Base-by-base conservation (phyloP, 1,139 yeast genomes). In the Blastobotrys illinoisensis region DNA sequence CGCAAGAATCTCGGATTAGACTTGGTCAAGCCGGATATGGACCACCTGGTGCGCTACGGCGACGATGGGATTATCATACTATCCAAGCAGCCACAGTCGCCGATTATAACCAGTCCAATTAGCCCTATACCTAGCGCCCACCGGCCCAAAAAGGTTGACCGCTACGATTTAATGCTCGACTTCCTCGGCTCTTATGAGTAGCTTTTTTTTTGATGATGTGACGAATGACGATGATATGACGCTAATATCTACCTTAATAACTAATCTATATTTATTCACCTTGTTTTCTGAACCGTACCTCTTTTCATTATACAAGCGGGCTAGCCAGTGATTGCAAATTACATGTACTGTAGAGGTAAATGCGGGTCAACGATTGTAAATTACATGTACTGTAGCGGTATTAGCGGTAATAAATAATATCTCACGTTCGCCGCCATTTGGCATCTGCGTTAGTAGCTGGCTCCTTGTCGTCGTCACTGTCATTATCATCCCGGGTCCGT, bases 381-480 rank as follows among this genome's bases (percentile, higher is more conserved):
- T n/a, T n/a, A n/a, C n/a, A n/a, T n/a, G n/a, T n/a, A n/a, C n/a
- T n/a, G n/a, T n/a, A n/a, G n/a, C n/a, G n/a, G n/a, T n/a, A n/a
- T n/a, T n/a, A n/a, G n/a, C n/a, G n/a, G n/a, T n/a, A n/a, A n/a
- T n/a, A n/a, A n/a, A n/a, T n/a, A 44, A 44, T 44, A 19, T 44
- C 4, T 28, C 28, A 18, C 9, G 61, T 58, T 50, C 64, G 44
- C 50, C 64, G 50, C 61, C 62, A 59, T 56, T 59, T 57, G 13
- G 56, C 51, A 13, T 48, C 53, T 5, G 14, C 16, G 16, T 32
- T 32, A 32, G 40, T 32, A 32, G 40, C 40, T 26, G 32, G 3
- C 43, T 16, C 19, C 11, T 44, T 47, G 6, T 49, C 52, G 13
- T 44, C 54, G 13, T 48, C 55, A 14, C 44, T 47, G 16, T 49